A percentile compares a stretch with the other conserved stretches of the same genome.
phyloP scores from a whole-genome alignment of 305 asterid genomes.

The Rubia balearica region DNA sequence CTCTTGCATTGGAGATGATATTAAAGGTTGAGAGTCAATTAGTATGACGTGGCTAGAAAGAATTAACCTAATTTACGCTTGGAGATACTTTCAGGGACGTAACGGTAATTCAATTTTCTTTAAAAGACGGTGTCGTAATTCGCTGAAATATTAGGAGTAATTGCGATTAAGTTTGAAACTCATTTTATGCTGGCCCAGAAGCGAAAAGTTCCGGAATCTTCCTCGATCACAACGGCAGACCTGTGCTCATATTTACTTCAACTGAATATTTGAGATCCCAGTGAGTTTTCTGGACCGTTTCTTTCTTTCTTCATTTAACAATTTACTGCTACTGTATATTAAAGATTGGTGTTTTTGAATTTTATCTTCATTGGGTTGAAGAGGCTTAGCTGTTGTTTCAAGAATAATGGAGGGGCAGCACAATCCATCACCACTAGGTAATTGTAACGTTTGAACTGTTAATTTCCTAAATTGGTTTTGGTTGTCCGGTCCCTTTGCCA shows the following conservation, averaged over 20 bases:
- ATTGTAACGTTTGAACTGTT: not conserved
- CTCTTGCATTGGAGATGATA: too few species aligned
- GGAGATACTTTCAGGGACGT: not conserved
- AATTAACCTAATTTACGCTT: too few species aligned
- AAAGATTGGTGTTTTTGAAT: not conserved
- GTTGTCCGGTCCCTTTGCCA: too few species aligned
- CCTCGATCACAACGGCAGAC: not conserved
- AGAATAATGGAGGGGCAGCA: slow-evolving; percentile 49
- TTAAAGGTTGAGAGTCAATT: too few species aligned
- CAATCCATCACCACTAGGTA: slow-evolving; percentile 39
- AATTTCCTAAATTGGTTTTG: not conserved
- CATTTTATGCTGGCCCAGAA: not conserved
- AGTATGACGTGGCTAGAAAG: too few species aligned
- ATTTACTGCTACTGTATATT: not conserved
- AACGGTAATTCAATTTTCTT: too few species aligned
- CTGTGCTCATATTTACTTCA: not conserved
- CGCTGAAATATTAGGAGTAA: not conserved
- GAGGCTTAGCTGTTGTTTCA: not conserved
- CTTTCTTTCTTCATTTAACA: not conserved
- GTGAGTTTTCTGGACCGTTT: not conserved
- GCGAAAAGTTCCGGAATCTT: slow-evolving; percentile 3
- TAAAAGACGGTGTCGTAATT: not conserved
- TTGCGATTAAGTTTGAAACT: too few species aligned
- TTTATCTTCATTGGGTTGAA: not conserved
- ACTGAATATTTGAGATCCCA: not conserved